Evolutionary conservation across 1,139 yeast genomes (phyloP), one percentile per base, ranked within the genome.

Genomic region (Candida tunisiensis): DNA sequence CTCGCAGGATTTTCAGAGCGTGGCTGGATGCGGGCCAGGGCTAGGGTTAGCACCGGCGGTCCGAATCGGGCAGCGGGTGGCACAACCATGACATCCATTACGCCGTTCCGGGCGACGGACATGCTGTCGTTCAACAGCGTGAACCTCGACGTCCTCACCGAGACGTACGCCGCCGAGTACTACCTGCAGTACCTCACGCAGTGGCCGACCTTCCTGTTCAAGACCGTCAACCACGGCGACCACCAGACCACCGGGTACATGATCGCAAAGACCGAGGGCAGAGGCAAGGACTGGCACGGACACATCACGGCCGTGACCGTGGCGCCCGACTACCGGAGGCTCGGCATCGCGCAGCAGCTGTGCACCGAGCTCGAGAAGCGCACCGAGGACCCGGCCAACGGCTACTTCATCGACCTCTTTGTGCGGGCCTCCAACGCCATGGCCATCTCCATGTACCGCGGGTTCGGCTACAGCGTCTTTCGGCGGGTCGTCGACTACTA

Each of bases 231-330:
- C 47, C 32, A 49, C 31, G 40, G 45, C 3, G 31, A 31, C 13
- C 42, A 40, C 15, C 23, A 34, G 15, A 41, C 44, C 23, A 40
- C 51, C 1, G 59, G 58, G 6, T 53, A 53, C 36, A 53, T 91
- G 92, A 73, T 91, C 69, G 98, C 92, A n/a, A 91, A 91, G 51
- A 74, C 93, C 3, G 98, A 91, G 50, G 98, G 98, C 1, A 55
- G 59, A 14, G 69, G 64, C 11, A 68, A 64, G 30, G 92, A 83
- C 38, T 88, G 95, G 93, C 99, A 91, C 45, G 71, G 93, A 1
- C 99, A 91, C 50, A 83, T 91, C 31, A 83, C 96, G 0, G 98
- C 98, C 0, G 94, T 91, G 3, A 83, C 98, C 0, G 77, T 91
- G 1, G 77, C 77, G 34, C 74, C 79, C 15, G 73, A 71, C 29